Percentiles rank a stretch among this genome's conserved stretches.
These are phyloP conservation scores for Solanum stenotomum DNA, from an alignment of 257 asterid genomes.

Conservation along the genomic window DNA sequence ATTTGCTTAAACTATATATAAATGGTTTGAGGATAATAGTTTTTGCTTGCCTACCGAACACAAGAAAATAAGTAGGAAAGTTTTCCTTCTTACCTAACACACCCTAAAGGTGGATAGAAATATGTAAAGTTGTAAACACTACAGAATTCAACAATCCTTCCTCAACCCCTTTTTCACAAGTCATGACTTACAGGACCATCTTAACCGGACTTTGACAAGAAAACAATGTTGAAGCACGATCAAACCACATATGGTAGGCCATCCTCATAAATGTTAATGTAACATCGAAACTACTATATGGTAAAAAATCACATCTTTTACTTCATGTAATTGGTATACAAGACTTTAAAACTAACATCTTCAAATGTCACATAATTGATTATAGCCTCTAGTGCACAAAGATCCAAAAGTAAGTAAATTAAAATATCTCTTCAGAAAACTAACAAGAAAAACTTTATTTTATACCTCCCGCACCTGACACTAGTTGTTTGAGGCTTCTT, in stretches of 20 bases:
- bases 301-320: background rate
- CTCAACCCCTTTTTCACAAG: background rate
- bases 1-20: too few relatives aligned
- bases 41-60: too few relatives aligned
- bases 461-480: background rate
- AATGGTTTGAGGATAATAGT: too few relatives aligned
- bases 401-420: background rate
- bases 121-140: background rate
- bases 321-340: background rate
- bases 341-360: background rate
- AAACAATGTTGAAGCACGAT: too few relatives aligned
- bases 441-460: background rate
- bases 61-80: too few relatives aligned
- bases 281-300: background rate
- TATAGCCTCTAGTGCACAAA: background rate
- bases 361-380: background rate
- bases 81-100: too few relatives aligned
- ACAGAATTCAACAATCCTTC: background rate
- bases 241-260: too few relatives aligned
- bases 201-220: background rate
- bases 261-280: background rate
- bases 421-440: background rate
- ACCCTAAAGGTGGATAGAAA: background rate
- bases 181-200: background rate
- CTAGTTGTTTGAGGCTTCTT: background rate